Evolutionary conservation across 306 rosid genomes (phyloP), one percentile per base, ranked within the genome.

Genomic region (Rosa chinensis): DNA sequence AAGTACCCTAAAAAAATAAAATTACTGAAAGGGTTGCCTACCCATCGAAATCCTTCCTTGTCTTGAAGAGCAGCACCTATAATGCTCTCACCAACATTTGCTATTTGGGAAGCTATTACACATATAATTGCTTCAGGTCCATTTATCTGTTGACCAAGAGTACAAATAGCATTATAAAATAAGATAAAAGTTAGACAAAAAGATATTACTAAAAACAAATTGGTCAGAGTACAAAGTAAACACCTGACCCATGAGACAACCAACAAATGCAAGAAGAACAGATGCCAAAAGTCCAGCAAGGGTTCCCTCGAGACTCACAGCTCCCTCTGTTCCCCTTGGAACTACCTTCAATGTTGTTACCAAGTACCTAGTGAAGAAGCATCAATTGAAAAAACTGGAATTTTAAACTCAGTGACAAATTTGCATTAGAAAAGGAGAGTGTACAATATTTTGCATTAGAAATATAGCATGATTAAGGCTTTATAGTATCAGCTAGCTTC

Each of bases 271-370:
- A 78, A 96, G 97, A 87, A 83, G 66, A 61, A 88, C 59, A 32
- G 97, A 84, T 25, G 98, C 99, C 39, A 93, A 85, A 85, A 96
- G 81, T 82, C 99, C 99, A 59, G 99, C 97, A 82, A 91, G 42
- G 77, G 99, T 91, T 89, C 99, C 99, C 78, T 91, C 98, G 10
- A 93, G 78, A 81, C 99, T 96, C 74, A 96, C 89, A 32, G 98
- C 99, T 76, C 99, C 99, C 85, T 96, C 99, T 28, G 99, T 96
- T 73, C 99, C 99, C 85, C 98, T 88, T 76, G 98, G 98, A 81
- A 96, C 99, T 72, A 90, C 77, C 89, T 91, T 93, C 85, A 96
- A 85, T 70, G 96, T 90, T 8, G 98, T 95, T 50, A 96, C 93
- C 76, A 96, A 86, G 82, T 96, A 96, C 92, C 99, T 96, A 88